Conservation (phyloP, 768 basidiomycete species). For the Suillus occidentalis region DNA sequence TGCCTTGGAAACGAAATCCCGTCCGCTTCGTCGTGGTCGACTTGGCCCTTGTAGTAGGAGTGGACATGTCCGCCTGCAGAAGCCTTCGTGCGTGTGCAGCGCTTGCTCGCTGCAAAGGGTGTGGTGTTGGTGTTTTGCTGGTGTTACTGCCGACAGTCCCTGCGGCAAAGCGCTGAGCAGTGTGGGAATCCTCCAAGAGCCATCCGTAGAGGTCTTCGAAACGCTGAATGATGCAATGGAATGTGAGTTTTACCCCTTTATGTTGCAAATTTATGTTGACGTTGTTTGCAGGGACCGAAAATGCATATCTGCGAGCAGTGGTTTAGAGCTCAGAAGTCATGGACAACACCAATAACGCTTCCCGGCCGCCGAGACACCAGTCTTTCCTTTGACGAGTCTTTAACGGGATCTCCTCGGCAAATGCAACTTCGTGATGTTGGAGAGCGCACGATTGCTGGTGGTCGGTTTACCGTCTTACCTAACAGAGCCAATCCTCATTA, state of each 20-base stretch:
- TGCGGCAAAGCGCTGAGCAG: conserved; percentile 73
- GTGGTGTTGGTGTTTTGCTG: conserved; percentile 90
- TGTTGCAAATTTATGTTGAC: conserved; percentile 9
- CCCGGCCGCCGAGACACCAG: conserved; percentile 57
- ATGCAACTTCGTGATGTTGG: conserved; percentile 72
- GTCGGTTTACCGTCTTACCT: conserved; percentile 32
- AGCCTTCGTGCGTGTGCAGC: conserved; percentile 89
- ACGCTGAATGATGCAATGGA: conserved; percentile 91
- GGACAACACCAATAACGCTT: conserved; percentile 47
- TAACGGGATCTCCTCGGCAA: conserved; percentile 63
- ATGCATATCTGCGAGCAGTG: conserved; percentile 84
- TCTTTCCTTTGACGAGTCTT: conserved; percentile 42
- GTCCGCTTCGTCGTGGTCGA: conserved; percentile 91
- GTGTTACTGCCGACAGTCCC: conserved; percentile 59
- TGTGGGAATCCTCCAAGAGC: conserved; percentile 77
- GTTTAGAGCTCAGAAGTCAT: conserved; percentile 66
- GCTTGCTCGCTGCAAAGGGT: conserved; percentile 70
- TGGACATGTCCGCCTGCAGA: conserved; percentile 96
- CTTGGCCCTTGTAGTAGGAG: conserved; percentile 79
- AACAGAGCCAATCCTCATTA: conserved; percentile 1
- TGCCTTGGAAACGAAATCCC: conserved; percentile 72
- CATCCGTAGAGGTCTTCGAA: conserved; percentile 78
- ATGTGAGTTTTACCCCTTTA: conserved; percentile 49
- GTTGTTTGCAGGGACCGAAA: conserved; percentile 77
- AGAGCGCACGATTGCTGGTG: conserved; percentile 63